Conservation (phyloP, 805 yeast species). For the Pichia ethanolica region DNA sequence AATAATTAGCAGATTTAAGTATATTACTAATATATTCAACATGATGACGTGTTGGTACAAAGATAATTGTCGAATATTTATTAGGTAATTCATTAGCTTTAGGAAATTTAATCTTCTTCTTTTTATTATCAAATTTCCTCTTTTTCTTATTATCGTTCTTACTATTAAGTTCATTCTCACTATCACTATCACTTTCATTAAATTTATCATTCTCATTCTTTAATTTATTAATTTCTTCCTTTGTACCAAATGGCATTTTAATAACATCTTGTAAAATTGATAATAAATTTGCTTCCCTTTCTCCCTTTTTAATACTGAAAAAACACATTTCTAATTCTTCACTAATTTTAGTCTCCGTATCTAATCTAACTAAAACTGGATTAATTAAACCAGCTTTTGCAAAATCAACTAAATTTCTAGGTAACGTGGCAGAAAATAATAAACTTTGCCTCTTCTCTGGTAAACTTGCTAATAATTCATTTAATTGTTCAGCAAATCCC, state of each 20-base stretch:
- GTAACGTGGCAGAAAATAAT: constrained; percentile 91
- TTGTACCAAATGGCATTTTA: constrained; percentile 72
- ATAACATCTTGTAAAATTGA: constrained; percentile 77
- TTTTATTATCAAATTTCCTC: not conserved
- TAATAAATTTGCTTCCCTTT: constrained; percentile 82
- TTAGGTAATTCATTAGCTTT: constrained; percentile 82
- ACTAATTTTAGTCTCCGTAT: constrained; percentile 85
- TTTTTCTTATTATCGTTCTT: constrained; percentile 29
- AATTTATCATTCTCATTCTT: constrained; percentile 39
- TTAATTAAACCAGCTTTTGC: constrained; percentile 94
- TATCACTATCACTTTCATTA: constrained; percentile 48
- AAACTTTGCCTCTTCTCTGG: constrained; percentile 82
- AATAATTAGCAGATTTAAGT: constrained; percentile 71
- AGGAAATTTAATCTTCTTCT: constrained; percentile 44
- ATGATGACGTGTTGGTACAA: constrained; percentile 96
- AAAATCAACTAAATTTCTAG: constrained; percentile 85
- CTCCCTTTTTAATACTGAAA: constrained; percentile 70
- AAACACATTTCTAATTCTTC: constrained; percentile 89
- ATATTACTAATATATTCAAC: constrained; percentile 81
- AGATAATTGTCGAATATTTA: constrained; percentile 78
- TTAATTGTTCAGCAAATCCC: constrained; percentile 92
- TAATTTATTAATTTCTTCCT: constrained; percentile 54
- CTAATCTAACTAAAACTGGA: constrained; percentile 88
- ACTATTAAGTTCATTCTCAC: constrained; percentile 31
- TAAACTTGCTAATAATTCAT: constrained; percentile 76